Conservation (phyloP, 2,329 filamentous ascomycete species). For the Diaporthe helianthi region DNA sequence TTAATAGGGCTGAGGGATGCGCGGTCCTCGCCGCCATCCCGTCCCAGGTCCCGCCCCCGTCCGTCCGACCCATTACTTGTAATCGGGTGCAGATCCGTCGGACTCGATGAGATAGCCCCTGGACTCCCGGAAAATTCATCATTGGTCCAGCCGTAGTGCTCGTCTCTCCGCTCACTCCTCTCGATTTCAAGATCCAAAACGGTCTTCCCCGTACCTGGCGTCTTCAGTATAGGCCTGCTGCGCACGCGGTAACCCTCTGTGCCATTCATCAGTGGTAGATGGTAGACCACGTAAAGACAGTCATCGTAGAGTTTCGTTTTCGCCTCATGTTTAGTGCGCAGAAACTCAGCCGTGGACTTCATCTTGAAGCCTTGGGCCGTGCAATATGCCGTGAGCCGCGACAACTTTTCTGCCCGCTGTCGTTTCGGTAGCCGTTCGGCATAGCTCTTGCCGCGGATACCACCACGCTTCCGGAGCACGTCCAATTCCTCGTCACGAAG, state of each 20-base stretch:
- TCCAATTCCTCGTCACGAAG: constrained; percentile 73
- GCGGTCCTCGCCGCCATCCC: constrained; percentile 38
- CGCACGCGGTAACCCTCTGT: constrained; percentile 85
- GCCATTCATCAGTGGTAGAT: constrained; percentile 85
- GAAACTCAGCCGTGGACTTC: constrained; percentile 84
- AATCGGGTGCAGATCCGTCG: constrained; percentile 37
- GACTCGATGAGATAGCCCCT: constrained; percentile 3
- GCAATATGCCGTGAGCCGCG: constrained; percentile 93
- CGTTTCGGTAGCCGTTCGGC: constrained; percentile 92
- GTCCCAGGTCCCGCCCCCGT: constrained; percentile 11
- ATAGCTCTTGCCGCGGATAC: constrained; percentile 81
- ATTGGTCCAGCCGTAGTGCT: constrained; percentile 90
- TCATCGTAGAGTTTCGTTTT: constrained; percentile 98
- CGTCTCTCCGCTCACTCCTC: constrained; percentile 85
- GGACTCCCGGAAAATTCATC: constrained; percentile 68
- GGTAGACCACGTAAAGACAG: constrained; percentile 94
- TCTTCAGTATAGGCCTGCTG: constrained; percentile 91
- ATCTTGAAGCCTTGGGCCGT: constrained; percentile 94
- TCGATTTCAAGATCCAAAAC: constrained; percentile 96
- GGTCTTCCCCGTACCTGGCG: constrained; percentile 86
- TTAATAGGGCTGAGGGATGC: constrained; percentile 58
- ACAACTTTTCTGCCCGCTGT: constrained; percentile 84
- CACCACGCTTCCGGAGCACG: constrained; percentile 67
- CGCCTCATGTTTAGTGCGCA: constrained; percentile 85
- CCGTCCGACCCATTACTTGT: constrained; percentile 41